Evolutionary conservation across 495 filamentous ascomycete genomes (phyloP).

Genomic region (Bryoglossum gracile): DNA sequence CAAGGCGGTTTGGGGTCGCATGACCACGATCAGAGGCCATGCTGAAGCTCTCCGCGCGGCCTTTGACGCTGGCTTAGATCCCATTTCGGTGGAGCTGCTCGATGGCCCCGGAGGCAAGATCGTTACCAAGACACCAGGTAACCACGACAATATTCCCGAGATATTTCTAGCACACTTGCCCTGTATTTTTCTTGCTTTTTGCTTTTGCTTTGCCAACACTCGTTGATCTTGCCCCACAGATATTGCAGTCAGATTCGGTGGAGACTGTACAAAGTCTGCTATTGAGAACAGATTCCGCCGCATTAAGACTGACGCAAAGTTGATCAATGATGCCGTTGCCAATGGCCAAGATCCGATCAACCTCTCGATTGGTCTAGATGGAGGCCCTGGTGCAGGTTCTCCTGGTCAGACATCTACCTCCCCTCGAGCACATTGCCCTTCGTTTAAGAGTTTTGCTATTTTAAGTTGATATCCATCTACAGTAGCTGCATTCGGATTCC

Average conservation of each 20-base stretch:
- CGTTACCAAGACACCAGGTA: no score
- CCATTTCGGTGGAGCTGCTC: constrained; percentile 11
- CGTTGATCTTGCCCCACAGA: no score
- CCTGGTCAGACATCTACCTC: not conserved
- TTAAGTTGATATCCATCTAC: no score
- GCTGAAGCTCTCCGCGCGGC: constrained; percentile 11
- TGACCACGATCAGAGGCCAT: constrained; percentile 12
- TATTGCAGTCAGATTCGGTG: constrained; percentile 15
- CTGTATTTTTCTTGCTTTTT: not conserved
- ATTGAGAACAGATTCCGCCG: constrained; percentile 31
- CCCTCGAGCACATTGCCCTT: not conserved
- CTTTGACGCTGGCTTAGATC: constrained; percentile 13
- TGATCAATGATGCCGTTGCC: constrained; percentile 28
- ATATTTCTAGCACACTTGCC: not conserved
- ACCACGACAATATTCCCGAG: not conserved
- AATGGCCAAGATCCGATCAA: constrained; percentile 22
- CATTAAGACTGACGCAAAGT: constrained; percentile 31
- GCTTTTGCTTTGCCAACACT: not conserved
- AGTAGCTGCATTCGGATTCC: no score
- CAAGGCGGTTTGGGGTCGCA: constrained; percentile 11
- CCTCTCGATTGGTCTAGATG: constrained; percentile 11
- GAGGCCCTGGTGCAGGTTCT: not conserved
- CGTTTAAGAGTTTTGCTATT: no score
- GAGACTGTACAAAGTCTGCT: constrained; percentile 19
- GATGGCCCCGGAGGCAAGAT: no score